phyloP scores from a whole-genome alignment of 1,284 basidiomycete species.

The Irpex rosettiformis region DNA sequence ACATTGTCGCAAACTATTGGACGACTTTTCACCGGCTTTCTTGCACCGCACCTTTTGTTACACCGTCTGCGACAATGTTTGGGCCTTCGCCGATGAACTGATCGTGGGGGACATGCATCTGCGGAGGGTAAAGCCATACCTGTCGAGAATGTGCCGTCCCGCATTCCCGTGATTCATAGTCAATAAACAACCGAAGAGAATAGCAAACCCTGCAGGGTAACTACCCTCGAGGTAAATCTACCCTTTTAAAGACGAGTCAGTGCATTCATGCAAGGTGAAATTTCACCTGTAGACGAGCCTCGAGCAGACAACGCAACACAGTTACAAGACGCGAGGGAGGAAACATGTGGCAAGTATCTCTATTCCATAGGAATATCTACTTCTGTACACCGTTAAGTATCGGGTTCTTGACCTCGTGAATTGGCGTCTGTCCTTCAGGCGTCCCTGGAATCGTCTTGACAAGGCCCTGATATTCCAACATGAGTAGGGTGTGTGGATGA shows the following conservation, averaged over 20 bases:
- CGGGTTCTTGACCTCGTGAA: conserved; percentile 89
- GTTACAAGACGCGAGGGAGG: neutral
- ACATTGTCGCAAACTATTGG: neutral
- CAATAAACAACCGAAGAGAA: neutral
- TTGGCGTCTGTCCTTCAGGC: conserved; percentile 79
- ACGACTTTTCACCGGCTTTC: neutral
- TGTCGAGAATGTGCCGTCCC: neutral
- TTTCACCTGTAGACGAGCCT: neutral
- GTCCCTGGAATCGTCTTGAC: conserved; percentile 92
- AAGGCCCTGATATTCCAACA: conserved; percentile 59
- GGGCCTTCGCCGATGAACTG: neutral
- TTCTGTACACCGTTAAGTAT: conserved; percentile 78
- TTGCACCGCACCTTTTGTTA: neutral
- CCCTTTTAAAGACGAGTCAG: neutral
- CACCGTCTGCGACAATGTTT: neutral
- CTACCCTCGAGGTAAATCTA: neutral
- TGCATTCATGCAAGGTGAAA: neutral
- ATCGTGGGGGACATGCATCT: neutral
- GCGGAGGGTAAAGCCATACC: neutral
- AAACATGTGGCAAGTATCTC: conserved; percentile 9
- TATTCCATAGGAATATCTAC: conserved; percentile 34
- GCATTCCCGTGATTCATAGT: neutral
- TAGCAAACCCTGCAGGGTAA: neutral
- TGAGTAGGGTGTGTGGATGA: neutral
- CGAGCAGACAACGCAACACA: neutral